Evolutionary conservation across 2,329 filamentous ascomycete species (phyloP), one percentile per base, ranked within the genome.

Genomic region (Arthrinium phaeospermum): DNA sequence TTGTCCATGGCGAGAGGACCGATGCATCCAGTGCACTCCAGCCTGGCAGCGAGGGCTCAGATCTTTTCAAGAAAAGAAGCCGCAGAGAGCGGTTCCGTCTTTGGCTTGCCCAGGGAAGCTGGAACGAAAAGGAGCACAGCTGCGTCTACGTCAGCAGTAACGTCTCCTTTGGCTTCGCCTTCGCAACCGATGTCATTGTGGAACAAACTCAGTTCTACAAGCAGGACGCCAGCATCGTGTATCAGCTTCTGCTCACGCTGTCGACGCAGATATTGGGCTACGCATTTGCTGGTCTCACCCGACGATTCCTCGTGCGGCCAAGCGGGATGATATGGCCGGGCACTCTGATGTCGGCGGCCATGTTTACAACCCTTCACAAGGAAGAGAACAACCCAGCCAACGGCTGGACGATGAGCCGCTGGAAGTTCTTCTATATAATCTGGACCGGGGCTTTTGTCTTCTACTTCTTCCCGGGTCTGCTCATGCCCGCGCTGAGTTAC

Each of bases 301-400:
- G 94, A 72, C 90, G 93, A 69, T 96, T 95, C 80, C 87, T 97
- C 5, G 94, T 97, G 41, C 90, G 94, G 37, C 94, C 94, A 0
- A 93, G 93, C 74, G 93, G 93, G 73, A 97, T 97, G 93, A 94
- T 97, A 68, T 97, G 94, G 94, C 94, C 94, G 0, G 92, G 93
- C 30, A 97, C 94, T 0, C 85, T 97, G 69, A 95, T 96, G 87
- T 96, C 94, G 27, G 94, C 94, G 0, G 92, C 94, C 77, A 95
- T 97, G 93, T 96, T 97, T 78, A 92, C 91, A 4, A 96, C 94
- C 0, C 86, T 97, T 69, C 94, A 97, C 82, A 95, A 92, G 77
- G 91, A 94, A 73, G 92, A 95, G 78, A 97, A 96, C 81, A 93
- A 92, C 76, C 88, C 91, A 47, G 94, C 93, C 27, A 91, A 94